Percentiles rank a stretch among this genome's conserved stretches.
Evolutionary conservation across 129 eudicot species (phyloP).

Genomic region (Solidago caesia): DNA sequence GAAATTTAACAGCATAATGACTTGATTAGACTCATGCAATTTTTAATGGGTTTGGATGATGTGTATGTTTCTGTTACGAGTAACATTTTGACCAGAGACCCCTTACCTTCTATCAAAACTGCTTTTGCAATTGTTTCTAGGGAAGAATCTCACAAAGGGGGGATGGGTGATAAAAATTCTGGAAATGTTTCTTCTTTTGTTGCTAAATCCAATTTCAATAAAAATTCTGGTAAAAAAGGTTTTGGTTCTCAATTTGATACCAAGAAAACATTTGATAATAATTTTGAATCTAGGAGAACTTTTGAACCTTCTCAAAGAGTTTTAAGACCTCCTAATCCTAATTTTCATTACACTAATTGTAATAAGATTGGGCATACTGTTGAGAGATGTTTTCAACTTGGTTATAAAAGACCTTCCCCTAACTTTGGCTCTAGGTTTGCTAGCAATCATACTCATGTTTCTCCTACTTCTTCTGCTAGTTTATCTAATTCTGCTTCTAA

Average conservation of each 20-base stretch:
- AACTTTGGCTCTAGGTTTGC: background rate
- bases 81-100: too few species aligned
- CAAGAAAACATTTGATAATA: too few species aligned
- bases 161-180: too few species aligned
- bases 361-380: background rate
- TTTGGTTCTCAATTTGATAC: background rate
- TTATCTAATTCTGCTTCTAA: background rate
- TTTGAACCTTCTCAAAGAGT: too few species aligned
- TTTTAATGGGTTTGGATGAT: background rate
- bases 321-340: background rate
- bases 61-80: too few species aligned
- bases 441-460: background rate
- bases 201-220: too few species aligned
- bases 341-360: background rate
- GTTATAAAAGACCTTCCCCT: too few species aligned
- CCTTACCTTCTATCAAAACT: background rate
- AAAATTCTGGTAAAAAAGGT: background rate
- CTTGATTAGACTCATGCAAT: background rate
- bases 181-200: too few species aligned
- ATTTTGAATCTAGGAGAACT: too few species aligned
- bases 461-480: background rate
- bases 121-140: background rate
- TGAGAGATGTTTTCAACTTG: background rate
- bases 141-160: background rate
- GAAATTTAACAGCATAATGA: background rate